Percentiles rank a stretch among this genome's conserved stretches.
These are phyloP conservation scores for Phaeophleospora eucalypticola DNA, from an alignment of 2,329 filamentous ascomycete species.

Conservation along the genomic window DNA sequence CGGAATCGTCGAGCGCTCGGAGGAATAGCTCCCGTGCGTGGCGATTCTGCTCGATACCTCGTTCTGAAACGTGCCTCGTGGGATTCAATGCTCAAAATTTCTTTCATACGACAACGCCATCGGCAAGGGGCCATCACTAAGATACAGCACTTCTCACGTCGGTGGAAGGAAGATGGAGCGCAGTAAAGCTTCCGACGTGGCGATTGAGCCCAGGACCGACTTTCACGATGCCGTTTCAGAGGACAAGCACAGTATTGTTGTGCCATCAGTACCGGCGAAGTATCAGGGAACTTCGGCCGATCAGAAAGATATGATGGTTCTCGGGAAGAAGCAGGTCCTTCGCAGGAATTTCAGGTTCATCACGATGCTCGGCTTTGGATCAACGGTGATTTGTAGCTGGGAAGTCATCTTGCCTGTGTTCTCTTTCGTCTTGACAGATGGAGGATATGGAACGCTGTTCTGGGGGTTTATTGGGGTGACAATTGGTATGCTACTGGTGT, in stretches of 20 bases:
- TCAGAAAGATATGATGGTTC: neutral
- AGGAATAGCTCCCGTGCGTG: no score
- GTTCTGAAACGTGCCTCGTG: no score
- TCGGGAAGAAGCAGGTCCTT: slow-evolving; percentile 4
- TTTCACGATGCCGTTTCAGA: slow-evolving; percentile 5
- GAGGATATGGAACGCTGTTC: slow-evolving; percentile 21
- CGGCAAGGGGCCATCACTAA: no score
- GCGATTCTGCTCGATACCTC: no score
- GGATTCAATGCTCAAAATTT: no score
- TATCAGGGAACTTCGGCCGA: slow-evolving; percentile 2
- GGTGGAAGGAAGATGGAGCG: no score
- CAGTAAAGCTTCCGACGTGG: slow-evolving; percentile 6
- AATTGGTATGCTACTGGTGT: slow-evolving; percentile 16
- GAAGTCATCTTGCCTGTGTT: slow-evolving; percentile 3
- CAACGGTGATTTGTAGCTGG: neutral
- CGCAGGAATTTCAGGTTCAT: neutral
- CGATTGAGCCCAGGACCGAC: slow-evolving; percentile 3
- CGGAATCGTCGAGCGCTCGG: no score
- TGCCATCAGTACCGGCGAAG: slow-evolving; percentile 1
- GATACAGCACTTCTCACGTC: neutral
- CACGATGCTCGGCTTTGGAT: slow-evolving; percentile 21
- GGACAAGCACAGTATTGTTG: slow-evolving; percentile 6
- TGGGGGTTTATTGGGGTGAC: slow-evolving; percentile 21
- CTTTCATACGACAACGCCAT: no score
- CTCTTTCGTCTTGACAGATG: slow-evolving; percentile 15